phyloP scores from a whole-genome alignment of 257 asterid genomes.

The Salvia splendens region DNA sequence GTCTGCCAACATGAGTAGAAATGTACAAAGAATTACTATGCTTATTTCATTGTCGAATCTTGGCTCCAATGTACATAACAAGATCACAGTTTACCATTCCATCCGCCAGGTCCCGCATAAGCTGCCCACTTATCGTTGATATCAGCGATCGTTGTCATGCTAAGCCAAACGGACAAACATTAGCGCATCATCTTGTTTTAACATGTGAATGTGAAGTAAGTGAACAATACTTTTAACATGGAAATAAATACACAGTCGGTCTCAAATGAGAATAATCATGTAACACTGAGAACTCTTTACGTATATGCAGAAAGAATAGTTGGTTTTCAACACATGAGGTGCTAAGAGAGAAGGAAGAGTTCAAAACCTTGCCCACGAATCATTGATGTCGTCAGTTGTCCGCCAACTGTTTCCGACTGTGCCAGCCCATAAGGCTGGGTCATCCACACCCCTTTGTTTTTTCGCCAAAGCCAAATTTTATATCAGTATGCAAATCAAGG shows the following conservation, averaged over 20 bases:
- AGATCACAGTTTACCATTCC: conserved; percentile 73
- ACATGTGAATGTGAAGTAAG: conserved; percentile 16
- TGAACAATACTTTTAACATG: conserved; percentile 6
- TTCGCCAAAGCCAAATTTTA: conserved; percentile 26
- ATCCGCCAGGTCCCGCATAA: conserved; percentile 99
- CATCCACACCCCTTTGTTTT: conserved; percentile 68
- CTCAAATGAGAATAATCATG: not conserved
- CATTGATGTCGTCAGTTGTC: conserved; percentile 87
- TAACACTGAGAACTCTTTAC: not conserved
- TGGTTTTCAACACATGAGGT: not conserved
- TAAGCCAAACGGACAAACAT: conserved; percentile 41
- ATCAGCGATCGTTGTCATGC: conserved; percentile 95
- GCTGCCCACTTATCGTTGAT: conserved; percentile 96
- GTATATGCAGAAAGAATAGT: not conserved
- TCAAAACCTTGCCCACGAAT: conserved; percentile 93
- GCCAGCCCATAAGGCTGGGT: conserved; percentile 94
- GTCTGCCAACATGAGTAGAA: conserved; percentile 49
- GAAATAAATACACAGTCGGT: not conserved
- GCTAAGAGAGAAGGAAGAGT: conserved; percentile 10
- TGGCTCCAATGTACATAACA: conserved; percentile 14
- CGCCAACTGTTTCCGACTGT: conserved; percentile 95
- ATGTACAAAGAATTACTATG: not conserved
- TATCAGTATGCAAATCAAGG: conserved; percentile 12
- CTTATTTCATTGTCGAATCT: not conserved
- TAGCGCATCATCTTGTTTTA: conserved; percentile 8